Conservation (phyloP, 306 rosid genomes). For the Lathyrus oleraceus region DNA sequence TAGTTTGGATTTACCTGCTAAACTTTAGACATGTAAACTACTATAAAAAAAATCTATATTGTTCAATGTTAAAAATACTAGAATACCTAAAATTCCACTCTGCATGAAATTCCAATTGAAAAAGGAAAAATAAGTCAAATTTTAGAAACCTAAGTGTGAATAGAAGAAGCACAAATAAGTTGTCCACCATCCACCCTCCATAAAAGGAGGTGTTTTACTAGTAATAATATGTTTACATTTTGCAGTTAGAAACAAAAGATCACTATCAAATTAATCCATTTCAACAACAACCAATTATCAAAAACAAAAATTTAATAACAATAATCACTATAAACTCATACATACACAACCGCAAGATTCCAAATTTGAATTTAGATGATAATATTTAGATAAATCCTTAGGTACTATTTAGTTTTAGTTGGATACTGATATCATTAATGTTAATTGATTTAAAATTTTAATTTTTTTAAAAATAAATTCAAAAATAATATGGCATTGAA, state of each 20-base stretch:
- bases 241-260: constrained; percentile 25
- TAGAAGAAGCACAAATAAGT: not conserved
- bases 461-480: too few relatives aligned
- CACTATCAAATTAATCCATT: constrained; percentile 1
- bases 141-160: constrained; percentile 22
- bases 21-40: constrained; percentile 24
- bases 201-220: constrained; percentile 17
- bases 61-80: not conserved
- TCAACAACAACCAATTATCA: constrained; percentile 25
- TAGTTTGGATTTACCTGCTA: not conserved
- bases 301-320: too few relatives aligned
- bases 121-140: constrained; percentile 12
- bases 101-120: constrained; percentile 17
- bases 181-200: constrained; percentile 10
- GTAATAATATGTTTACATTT: constrained; percentile 19
- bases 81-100: constrained; percentile 1
- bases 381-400: too few relatives aligned
- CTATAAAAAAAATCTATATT: not conserved
- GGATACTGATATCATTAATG: too few relatives aligned
- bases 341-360: too few relatives aligned
- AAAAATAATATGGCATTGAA: too few relatives aligned
- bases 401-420: too few relatives aligned
- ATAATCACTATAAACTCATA: too few relatives aligned
- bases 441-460: too few relatives aligned
- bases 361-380: too few relatives aligned